Percentiles rank a stretch among this genome's conserved stretches.
phyloP scores from a whole-genome alignment of 75 land plant species.

The Adiantum capillusveneris region DNA sequence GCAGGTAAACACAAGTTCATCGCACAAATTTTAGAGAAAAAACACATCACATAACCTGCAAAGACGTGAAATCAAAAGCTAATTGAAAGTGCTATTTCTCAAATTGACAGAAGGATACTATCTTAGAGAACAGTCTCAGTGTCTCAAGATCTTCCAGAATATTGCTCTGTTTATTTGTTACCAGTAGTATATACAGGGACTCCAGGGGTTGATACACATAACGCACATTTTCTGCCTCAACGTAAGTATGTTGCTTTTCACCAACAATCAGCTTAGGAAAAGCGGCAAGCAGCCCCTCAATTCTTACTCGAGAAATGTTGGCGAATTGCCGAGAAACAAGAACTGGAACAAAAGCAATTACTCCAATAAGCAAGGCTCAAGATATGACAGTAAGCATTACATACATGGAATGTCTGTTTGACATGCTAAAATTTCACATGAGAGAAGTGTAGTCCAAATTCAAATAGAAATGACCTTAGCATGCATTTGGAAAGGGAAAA shows the following conservation, averaged over 20 bases:
- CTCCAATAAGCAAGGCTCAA: too few relatives aligned
- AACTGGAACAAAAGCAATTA: constrained; percentile 50
- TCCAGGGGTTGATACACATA: constrained; percentile 99
- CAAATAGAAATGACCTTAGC: too few relatives aligned
- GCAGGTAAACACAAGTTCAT: too few relatives aligned
- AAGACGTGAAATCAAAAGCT: too few relatives aligned
- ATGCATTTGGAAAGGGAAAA: too few relatives aligned
- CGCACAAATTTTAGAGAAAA: too few relatives aligned
- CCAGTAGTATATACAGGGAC: constrained; percentile 65
- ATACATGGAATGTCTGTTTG: too few relatives aligned
- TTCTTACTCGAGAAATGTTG: constrained; percentile 89
- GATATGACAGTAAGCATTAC: too few relatives aligned
- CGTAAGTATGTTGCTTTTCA: constrained; percentile 97
- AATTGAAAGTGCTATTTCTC: too few relatives aligned
- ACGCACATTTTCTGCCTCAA: constrained; percentile 97
- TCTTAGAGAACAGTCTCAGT: constrained; percentile 77
- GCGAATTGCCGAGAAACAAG: constrained; percentile 94
- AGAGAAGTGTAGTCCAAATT: too few relatives aligned
- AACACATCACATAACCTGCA: too few relatives aligned
- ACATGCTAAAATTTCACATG: too few relatives aligned
- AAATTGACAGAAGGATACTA: constrained; percentile 43
- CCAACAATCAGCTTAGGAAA: constrained; percentile 95
- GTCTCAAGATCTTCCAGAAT: constrained; percentile 97
- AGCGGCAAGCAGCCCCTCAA: constrained; percentile 95
- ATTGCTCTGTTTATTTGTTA: constrained; percentile 97